phyloP scores from a whole-genome alignment of 2,329 filamentous ascomycete genomes.

The Ophiostoma pallidulum region DNA sequence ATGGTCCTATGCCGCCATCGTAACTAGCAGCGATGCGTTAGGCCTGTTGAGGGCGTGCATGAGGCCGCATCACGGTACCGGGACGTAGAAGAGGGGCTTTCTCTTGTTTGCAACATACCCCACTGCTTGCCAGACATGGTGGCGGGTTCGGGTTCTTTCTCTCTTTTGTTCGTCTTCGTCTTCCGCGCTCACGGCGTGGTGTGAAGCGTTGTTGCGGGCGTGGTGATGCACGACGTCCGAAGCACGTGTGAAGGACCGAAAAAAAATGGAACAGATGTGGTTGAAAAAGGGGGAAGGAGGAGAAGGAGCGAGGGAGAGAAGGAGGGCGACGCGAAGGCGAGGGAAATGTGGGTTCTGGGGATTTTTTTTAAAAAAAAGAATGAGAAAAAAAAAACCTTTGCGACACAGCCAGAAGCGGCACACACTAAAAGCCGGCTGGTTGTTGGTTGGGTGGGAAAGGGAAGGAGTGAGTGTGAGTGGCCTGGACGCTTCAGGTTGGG shows the following conservation, averaged over 20 bases:
- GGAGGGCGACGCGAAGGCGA: background rate
- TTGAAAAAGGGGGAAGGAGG: background rate
- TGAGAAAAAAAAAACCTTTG: background rate
- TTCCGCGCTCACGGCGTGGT: too few relatives aligned
- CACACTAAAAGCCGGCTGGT: background rate
- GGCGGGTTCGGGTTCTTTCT: background rate
- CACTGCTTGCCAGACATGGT: constrained; percentile 31
- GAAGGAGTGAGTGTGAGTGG: background rate
- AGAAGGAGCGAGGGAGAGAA: background rate
- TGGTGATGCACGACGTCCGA: background rate
- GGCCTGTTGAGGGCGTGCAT: constrained; percentile 2
- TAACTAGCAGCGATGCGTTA: constrained; percentile 2
- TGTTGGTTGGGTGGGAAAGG: constrained; percentile 2
- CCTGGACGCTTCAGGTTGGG: too few relatives aligned
- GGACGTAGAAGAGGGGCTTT: too few relatives aligned
- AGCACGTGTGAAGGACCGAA: background rate
- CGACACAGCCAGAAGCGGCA: background rate
- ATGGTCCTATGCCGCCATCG: too few relatives aligned
- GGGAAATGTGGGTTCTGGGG: background rate
- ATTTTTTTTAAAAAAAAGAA: too few relatives aligned
- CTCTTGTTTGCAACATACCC: constrained; percentile 26
- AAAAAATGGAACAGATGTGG: background rate
- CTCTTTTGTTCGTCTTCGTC: background rate
- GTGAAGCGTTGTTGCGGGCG: too few relatives aligned
- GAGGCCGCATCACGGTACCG: too few relatives aligned